Percentiles rank a stretch among this genome's conserved stretches.
These are phyloP conservation scores for Corchorus olitorius DNA, from an alignment of 345 rosid species.

Conservation along the genomic window DNA sequence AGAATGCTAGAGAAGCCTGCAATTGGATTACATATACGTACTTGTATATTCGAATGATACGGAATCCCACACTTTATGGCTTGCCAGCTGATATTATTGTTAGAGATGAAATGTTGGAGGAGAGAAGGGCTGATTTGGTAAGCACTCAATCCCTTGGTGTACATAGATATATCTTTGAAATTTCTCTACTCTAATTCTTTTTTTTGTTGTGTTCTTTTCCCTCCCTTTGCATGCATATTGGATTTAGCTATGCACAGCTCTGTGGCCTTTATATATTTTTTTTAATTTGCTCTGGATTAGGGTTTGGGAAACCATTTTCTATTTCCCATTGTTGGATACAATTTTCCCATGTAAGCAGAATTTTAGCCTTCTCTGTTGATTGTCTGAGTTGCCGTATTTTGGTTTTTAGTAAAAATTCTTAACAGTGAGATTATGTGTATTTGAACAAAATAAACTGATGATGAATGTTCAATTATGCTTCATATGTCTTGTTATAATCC, in stretches of 20 bases:
- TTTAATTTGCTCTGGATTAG: neutral
- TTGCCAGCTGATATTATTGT: slow-evolving; percentile 80
- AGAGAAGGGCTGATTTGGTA: slow-evolving; percentile 98
- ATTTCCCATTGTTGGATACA: neutral
- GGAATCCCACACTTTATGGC: slow-evolving; percentile 89
- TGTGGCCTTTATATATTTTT: neutral
- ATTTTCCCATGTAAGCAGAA: neutral
- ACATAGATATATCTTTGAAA: neutral
- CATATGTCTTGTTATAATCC: too few relatives aligned
- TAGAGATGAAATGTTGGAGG: slow-evolving; percentile 72
- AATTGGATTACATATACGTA: slow-evolving; percentile 95
- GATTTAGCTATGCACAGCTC: neutral
- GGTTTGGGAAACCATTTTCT: neutral
- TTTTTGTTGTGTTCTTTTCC: neutral
- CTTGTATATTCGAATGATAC: slow-evolving; percentile 78
- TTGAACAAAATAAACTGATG: too few relatives aligned
- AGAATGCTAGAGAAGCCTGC: slow-evolving; percentile 97
- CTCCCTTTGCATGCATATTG: neutral
- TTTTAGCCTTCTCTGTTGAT: too few relatives aligned
- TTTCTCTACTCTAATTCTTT: neutral
- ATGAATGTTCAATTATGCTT: too few relatives aligned
- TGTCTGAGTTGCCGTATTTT: too few relatives aligned
- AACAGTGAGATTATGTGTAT: too few relatives aligned
- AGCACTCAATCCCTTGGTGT: slow-evolving; percentile 15
- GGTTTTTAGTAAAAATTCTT: too few relatives aligned